Conservation (phyloP, 768 basidiomycete species). For the Naganishia onofrii region DNA sequence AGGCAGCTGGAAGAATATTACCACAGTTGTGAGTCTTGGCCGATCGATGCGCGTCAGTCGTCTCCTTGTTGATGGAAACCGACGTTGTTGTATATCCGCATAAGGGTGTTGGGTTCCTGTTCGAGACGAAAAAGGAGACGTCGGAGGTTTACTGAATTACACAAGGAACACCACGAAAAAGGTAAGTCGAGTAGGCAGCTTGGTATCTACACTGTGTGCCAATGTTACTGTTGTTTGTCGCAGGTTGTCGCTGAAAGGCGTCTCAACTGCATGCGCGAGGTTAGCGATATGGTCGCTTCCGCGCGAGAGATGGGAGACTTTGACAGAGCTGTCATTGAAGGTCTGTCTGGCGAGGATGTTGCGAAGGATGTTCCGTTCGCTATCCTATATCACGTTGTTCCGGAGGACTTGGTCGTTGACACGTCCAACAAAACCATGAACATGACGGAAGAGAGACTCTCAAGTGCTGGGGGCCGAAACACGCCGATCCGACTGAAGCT, state of each 20-base stretch:
- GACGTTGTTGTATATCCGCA: constrained; percentile 29
- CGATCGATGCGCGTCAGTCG: constrained; percentile 36
- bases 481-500: constrained; percentile 25
- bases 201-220: background rate
- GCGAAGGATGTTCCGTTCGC: constrained; percentile 46
- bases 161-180: constrained; percentile 46
- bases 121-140: constrained; percentile 39
- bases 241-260: constrained; percentile 41
- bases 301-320: constrained; percentile 45
- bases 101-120: constrained; percentile 43
- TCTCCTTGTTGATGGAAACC: constrained; percentile 37
- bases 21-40: constrained; percentile 38
- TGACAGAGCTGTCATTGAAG: constrained; percentile 43
- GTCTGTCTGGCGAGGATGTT: constrained; percentile 35
- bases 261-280: constrained; percentile 41
- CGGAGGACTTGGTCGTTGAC: constrained; percentile 2
- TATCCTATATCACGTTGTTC: constrained; percentile 41
- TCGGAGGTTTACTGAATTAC: constrained; percentile 47
- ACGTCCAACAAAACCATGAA: constrained; percentile 6
- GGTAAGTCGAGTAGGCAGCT: constrained; percentile 22
- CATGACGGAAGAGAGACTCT: constrained; percentile 18
- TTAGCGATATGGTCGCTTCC: constrained; percentile 40
- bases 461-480: background rate
- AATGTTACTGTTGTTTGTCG: background rate
- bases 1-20: constrained; percentile 37